Conservation (phyloP, 2,329 filamentous ascomycete species). For the Colletotrichum chlorophyti region DNA sequence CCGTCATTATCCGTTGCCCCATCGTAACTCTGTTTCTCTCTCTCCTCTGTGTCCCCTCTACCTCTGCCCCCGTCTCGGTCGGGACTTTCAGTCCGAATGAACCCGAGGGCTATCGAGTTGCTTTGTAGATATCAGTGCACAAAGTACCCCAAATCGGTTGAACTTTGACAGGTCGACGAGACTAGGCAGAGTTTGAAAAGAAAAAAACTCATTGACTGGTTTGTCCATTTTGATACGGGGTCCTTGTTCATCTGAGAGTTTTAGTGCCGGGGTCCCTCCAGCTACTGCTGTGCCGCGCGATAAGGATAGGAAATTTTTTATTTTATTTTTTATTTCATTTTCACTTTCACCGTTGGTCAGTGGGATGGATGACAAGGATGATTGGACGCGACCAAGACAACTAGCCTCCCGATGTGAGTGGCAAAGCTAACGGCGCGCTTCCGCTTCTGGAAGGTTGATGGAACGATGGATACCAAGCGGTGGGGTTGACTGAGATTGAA, state of each 20-base stretch:
- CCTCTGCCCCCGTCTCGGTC: no score
- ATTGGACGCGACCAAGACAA: conserved; percentile 11
- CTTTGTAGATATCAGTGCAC: no score
- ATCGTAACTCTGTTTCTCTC: background rate
- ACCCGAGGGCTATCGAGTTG: no score
- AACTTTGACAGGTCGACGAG: background rate
- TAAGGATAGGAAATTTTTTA: conserved; percentile 13
- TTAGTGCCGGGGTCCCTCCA: background rate
- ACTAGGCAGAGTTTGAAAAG: no score
- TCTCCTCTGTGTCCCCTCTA: background rate
- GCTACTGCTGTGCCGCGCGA: conserved; percentile 5
- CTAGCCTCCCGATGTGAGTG: conserved; percentile 19
- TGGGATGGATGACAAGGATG: conserved; percentile 17
- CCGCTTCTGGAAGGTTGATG: conserved; percentile 37
- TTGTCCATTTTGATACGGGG: background rate
- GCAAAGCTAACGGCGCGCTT: conserved; percentile 31
- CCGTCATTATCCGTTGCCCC: background rate
- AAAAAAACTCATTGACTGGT: background rate
- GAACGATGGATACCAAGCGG: conserved; percentile 27
- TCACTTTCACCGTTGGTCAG: conserved; percentile 1
- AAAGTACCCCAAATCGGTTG: no score
- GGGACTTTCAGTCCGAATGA: no score
- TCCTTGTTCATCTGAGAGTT: background rate
- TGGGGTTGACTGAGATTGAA: conserved; percentile 22
- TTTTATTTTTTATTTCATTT: background rate